Evolutionary conservation across 2,329 filamentous ascomycete genomes (phyloP), one percentile per base, ranked within the genome.

Genomic region (Trichoderma simmonsii): DNA sequence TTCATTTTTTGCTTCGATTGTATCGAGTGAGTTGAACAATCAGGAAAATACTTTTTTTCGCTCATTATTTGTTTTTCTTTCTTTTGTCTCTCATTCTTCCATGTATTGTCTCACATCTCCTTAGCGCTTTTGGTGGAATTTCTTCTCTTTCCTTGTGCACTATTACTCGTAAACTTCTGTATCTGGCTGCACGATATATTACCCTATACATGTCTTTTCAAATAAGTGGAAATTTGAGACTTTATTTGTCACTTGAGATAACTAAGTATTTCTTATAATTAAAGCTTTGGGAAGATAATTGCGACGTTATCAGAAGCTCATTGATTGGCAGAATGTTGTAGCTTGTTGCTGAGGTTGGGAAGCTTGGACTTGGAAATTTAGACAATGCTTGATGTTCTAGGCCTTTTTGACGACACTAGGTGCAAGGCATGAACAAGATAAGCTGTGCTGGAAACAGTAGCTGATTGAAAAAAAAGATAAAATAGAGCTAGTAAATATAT

Each of bases 1-100:
- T 64, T 65, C 61, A 32, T 59, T 70, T 70, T 70, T 63, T 57
- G 39, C 28, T 30, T 34, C 30, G 11, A 32, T 14, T 4, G 4
- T 4, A 3, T 21, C 3, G 8, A 4, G 5, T 24, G 0, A 21
- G 4, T 24, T 12, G n/a, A 21, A 18, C n/a, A 24, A n/a, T 11
- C 7, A 39, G 1, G 12, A 2, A 21, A 24, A 32, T 15, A 7
- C 7, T 8, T 34, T 56, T 39, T 48, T 24, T 61, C 1, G 21
- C 8, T 36, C 57, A 15, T 3, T 59, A 7, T 68, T 24, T 39
- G 1, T 3, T 39, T 6, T 21, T 62, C 4, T 21, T 21, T 26
- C 4, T 26, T 21, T 14, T n/a, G 2, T n/a, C 8, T 36, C 12
- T 12, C 1, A 15, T 18, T 18, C 8, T 62, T 9, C 7, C 7